Conservation (phyloP, 441 rosid genomes). For the Populus hybrid region DNA sequence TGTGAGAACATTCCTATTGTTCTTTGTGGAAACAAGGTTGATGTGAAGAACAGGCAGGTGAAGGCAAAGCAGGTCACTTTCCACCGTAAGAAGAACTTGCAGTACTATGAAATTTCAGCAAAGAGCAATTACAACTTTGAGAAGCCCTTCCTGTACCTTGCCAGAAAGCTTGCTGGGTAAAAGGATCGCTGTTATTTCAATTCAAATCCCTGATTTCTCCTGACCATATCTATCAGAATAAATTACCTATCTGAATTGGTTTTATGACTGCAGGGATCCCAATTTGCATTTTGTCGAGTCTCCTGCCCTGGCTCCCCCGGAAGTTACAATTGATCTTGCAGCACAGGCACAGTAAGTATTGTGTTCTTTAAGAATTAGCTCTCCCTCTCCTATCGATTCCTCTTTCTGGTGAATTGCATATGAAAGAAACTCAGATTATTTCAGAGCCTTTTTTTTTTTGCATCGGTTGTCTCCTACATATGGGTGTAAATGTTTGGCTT, state of each 20-base stretch:
- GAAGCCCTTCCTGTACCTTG: slow-evolving; percentile 90
- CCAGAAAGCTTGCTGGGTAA: slow-evolving; percentile 90
- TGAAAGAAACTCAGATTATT: not conserved
- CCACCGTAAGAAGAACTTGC: slow-evolving; percentile 87
- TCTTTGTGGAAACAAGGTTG: slow-evolving; percentile 80
- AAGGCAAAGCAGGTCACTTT: slow-evolving; percentile 92
- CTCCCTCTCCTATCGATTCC: not conserved
- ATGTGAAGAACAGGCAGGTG: slow-evolving; percentile 90
- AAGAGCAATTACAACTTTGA: slow-evolving; percentile 90
- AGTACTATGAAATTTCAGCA: slow-evolving; percentile 82
- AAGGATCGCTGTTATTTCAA: not conserved
- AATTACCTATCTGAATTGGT: not conserved
- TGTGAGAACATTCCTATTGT: slow-evolving; percentile 88
- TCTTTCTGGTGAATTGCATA: not conserved
- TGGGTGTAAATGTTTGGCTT: not conserved
- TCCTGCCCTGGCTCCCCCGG: slow-evolving; percentile 60
- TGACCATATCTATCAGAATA: not conserved
- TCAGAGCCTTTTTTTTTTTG: not conserved
- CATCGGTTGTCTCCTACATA: not conserved
- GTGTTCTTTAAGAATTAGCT: not conserved
- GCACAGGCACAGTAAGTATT: slow-evolving; percentile 53
- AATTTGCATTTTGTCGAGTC: slow-evolving; percentile 57
- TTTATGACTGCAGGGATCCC: slow-evolving; percentile 34
- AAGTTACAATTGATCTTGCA: slow-evolving; percentile 50
- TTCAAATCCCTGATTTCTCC: not conserved